Base-by-base conservation (phyloP, 2,329 filamentous ascomycete genomes). In the Bipolaris zeicola region DNA sequence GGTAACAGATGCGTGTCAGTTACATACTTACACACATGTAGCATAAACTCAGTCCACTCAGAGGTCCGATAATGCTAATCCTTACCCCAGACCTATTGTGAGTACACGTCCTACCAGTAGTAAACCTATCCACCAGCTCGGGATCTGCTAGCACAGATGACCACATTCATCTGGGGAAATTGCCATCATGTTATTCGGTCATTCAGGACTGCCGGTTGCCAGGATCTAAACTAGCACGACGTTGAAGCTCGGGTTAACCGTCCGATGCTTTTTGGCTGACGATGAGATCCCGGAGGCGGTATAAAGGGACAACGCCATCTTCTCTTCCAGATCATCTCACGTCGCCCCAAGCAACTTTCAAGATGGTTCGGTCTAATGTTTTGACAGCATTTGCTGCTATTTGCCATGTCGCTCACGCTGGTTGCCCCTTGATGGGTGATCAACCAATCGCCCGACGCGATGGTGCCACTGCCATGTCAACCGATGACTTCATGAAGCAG, bases 401-500 rank as follows among this genome's bases (percentile, higher is more conserved):
- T 39, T 52, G 55, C 41, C 63, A 63, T 24, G 37, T 70, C 54
- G 61, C 62, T 28, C 48, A 67, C 37, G 68, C 69, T 50, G 62
- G 58, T 60, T 77, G 75, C 50, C 75, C 75, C n/a, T 74, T 68
- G 50, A 77, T 77, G 75, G 66, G 68, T 26, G 61, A 64, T 42
- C 72, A 75, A 50, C 67, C 68, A 54, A 60, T 60, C 37, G 63
- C 71, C 52, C 69, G 68, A 55, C 62, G 71, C 53, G 66, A 72
- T 54, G 50, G 38, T 26, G 14, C 56, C 14, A 28, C 50, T 3
- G 43, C 65, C 16, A 55, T 46, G 36, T 57, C 62, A 6, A 75
- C 74, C 1, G 67, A 73, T 28, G 68, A 76, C 10, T 76, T 76
- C 50, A 51, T 77, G 61, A 60, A 63, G n/a, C 57, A 75, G 34